Conservation (phyloP, 2,329 filamentous ascomycete genomes). For the Talaromyces sp. region DNA sequence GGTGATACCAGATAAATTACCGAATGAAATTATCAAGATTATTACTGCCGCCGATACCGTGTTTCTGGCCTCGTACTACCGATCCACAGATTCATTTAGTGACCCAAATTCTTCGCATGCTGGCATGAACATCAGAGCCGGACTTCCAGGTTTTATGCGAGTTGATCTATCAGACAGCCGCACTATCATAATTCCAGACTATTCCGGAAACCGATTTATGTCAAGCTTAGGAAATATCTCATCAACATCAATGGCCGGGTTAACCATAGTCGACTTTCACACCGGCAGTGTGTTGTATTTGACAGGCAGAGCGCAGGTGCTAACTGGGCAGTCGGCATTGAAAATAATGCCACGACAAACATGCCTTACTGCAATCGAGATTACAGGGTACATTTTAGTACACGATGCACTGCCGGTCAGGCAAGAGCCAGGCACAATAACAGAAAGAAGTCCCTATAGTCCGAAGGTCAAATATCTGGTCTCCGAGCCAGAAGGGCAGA, state of each 20-base stretch:
- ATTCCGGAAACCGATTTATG: slow-evolving; percentile 17
- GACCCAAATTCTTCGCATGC: slow-evolving; percentile 14
- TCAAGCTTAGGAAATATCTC: slow-evolving; percentile 17
- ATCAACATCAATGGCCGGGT: slow-evolving; percentile 13
- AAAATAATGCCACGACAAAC: slow-evolving; percentile 14
- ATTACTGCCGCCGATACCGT: neutral
- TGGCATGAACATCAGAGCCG: slow-evolving; percentile 19
- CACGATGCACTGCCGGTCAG: slow-evolving; percentile 16
- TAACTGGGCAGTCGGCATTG: neutral
- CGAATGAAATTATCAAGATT: neutral
- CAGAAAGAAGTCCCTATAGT: slow-evolving; percentile 19
- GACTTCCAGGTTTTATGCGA: slow-evolving; percentile 16
- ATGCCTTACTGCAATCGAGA: slow-evolving; percentile 12
- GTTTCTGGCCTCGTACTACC: neutral
- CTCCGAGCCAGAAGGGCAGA: slow-evolving; percentile 10
- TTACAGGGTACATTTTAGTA: slow-evolving; percentile 15
- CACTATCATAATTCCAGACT: slow-evolving; percentile 17
- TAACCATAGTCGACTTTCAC: slow-evolving; percentile 19
- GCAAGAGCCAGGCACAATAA: slow-evolving; percentile 12
- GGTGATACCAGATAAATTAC: neutral
- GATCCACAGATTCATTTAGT: neutral
- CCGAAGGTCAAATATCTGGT: slow-evolving; percentile 17
- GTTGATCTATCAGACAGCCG: slow-evolving; percentile 14
- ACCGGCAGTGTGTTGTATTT: slow-evolving; percentile 20
- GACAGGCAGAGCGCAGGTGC: slow-evolving; percentile 17